phyloP scores from a whole-genome alignment of 495 filamentous ascomycete genomes.

The Podospora pseudopauciseta region DNA sequence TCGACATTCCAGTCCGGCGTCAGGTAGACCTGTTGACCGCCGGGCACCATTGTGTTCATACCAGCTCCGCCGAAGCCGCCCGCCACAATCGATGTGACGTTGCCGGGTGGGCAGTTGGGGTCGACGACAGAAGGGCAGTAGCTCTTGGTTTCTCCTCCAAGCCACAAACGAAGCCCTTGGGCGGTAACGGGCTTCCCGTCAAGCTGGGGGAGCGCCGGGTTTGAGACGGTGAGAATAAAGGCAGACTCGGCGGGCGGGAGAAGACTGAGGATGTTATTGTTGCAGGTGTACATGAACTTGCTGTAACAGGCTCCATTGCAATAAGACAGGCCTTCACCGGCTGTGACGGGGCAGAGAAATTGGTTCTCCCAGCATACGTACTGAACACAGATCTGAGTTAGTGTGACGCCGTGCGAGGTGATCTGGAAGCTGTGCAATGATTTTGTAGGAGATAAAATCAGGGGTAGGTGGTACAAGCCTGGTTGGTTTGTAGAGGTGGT shows the following conservation, averaged over 20 bases:
- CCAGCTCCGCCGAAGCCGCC: slow-evolving; percentile 11
- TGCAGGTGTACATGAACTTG: slow-evolving; percentile 42
- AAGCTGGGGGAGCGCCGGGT: slow-evolving; percentile 42
- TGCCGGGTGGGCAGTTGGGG: slow-evolving; percentile 29
- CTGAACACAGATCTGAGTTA: slow-evolving; percentile 18
- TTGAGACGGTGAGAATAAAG: slow-evolving; percentile 38
- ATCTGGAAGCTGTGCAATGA: neutral
- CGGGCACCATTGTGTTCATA: slow-evolving; percentile 54
- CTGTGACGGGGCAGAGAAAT: slow-evolving; percentile 32
- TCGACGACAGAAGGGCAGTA: slow-evolving; percentile 33
- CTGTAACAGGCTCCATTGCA: slow-evolving; percentile 36
- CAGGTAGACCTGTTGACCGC: slow-evolving; percentile 64
- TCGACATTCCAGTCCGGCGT: slow-evolving; percentile 50
- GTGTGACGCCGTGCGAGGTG: neutral
- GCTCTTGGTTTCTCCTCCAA: slow-evolving; percentile 44
- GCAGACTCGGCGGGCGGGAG: slow-evolving; percentile 36
- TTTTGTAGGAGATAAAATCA: neutral
- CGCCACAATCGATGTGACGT: slow-evolving; percentile 26
- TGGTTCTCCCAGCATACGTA: slow-evolving; percentile 34
- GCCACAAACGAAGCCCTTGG: slow-evolving; percentile 33
- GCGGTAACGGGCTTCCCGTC: slow-evolving; percentile 40
- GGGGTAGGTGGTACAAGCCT: neutral
- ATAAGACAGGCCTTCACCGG: slow-evolving; percentile 29
- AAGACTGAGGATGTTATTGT: slow-evolving; percentile 29
- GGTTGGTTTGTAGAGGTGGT: neutral